A percentile compares a stretch with the other conserved stretches of the same genome.
phyloP scores from a whole-genome alignment of 345 rosid species.

The Aquilaria yunnanensis region DNA sequence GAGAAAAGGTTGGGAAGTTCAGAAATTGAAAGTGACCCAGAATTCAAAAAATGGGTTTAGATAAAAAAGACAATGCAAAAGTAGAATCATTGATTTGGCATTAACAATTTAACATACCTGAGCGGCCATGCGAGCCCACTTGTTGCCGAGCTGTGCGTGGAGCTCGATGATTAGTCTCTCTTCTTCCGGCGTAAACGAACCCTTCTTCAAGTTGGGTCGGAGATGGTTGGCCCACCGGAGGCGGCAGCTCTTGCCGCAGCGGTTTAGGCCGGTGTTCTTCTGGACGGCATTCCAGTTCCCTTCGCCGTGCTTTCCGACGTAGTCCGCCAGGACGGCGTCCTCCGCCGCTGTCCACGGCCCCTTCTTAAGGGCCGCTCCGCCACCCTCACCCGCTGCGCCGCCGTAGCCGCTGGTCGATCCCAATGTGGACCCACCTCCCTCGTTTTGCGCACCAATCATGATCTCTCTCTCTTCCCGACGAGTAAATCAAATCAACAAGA shows the following conservation, averaged over 20 bases:
- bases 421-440: constrained; percentile 22
- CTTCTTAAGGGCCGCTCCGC: constrained; percentile 28
- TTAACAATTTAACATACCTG: constrained; percentile 23
- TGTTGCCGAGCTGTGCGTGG: constrained; percentile 56
- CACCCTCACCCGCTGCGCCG: constrained; percentile 12
- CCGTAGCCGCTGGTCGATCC: neutral
- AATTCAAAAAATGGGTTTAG: no score
- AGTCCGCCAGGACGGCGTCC: constrained; percentile 41
- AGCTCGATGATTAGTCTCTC: constrained; percentile 41
- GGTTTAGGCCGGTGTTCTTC: constrained; percentile 48
- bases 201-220: constrained; percentile 51
- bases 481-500: no score
- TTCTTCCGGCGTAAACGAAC: constrained; percentile 42
- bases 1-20: no score
- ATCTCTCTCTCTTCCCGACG: constrained; percentile 4
- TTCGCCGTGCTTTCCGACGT: constrained; percentile 52
- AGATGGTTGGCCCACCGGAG: constrained; percentile 69
- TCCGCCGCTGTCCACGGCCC: constrained; percentile 61
- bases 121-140: constrained; percentile 68
- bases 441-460: constrained; percentile 1
- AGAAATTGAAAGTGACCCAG: no score
- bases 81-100: neutral
- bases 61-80: no score
- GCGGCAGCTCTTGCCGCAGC: constrained; percentile 67
- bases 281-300: constrained; percentile 71